These are phyloP conservation scores for Suillus placidus DNA, from an alignment of 768 basidiomycete genomes.

Conservation along the genomic window DNA sequence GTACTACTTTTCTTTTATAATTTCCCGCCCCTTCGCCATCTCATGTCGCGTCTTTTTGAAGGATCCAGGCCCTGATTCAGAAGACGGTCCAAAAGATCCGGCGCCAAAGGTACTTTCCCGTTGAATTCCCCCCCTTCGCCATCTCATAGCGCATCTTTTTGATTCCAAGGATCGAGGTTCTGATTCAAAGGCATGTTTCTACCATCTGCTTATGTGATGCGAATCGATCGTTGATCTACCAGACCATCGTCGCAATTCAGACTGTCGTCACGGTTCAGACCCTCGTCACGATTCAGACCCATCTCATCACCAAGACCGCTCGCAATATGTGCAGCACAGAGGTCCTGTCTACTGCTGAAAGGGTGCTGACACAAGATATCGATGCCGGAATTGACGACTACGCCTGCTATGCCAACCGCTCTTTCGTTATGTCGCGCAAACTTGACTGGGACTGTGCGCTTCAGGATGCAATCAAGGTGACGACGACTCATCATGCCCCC, in stretches of 20 bases:
- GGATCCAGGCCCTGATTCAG: background rate
- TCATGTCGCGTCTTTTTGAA: background rate
- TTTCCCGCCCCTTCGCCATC: background rate
- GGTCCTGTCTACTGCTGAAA: background rate
- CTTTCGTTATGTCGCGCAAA: background rate
- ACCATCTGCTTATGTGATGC: background rate
- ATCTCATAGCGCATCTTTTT: background rate
- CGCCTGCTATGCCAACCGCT: background rate
- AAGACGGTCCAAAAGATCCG: background rate
- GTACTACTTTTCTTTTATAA: background rate
- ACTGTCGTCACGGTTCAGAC: background rate
- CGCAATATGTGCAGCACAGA: background rate
- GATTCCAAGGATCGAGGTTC: background rate
- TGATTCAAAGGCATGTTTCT: background rate
- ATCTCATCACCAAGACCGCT: background rate
- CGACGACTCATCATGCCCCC: background rate
- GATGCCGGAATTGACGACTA: background rate
- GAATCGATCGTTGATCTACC: background rate
- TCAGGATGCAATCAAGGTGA: background rate
- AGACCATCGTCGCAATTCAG: background rate
- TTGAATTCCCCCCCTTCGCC: background rate
- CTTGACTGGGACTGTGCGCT: background rate
- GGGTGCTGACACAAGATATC: background rate
- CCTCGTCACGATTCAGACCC: background rate
- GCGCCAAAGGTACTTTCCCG: background rate